Evolutionary conservation across 2,329 filamentous ascomycete genomes (phyloP).

Genomic region (Colletotrichum lupini): DNA sequence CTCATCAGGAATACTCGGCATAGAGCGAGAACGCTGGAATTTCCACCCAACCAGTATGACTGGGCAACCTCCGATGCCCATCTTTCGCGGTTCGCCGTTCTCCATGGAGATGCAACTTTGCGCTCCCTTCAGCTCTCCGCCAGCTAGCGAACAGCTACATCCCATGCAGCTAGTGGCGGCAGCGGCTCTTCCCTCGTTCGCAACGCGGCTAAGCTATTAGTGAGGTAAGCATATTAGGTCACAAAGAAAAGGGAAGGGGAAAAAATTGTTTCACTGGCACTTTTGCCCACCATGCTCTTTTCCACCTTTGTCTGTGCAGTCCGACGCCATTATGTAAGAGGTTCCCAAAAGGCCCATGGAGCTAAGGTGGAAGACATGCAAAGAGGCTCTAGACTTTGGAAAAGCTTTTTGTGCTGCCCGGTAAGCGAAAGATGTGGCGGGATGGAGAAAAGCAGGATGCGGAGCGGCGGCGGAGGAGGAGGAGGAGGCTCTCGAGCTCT

Average conservation of each 20-base stretch:
- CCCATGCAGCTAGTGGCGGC: background rate
- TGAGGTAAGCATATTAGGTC: background rate
- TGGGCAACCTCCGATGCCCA: background rate
- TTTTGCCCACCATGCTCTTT: background rate
- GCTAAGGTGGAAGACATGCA: background rate
- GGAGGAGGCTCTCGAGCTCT: background rate
- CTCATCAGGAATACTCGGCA: background rate
- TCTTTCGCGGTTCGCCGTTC: constrained; percentile 9
- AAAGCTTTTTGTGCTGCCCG: background rate
- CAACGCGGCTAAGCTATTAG: background rate
- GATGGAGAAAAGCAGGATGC: background rate
- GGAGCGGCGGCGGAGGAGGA: background rate
- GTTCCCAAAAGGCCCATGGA: background rate
- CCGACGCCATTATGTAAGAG: constrained; percentile 20
- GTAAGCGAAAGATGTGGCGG: background rate
- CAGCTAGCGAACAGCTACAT: background rate
- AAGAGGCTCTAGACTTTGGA: background rate
- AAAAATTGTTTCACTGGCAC: background rate
- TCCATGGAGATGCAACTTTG: constrained; percentile 13
- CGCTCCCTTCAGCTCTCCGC: background rate
- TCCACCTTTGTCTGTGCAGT: background rate
- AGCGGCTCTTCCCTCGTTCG: background rate
- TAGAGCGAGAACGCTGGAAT: background rate
- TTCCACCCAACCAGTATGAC: too few relatives aligned
- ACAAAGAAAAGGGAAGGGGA: background rate